These are phyloP conservation scores for Kuraishia cidri DNA, from an alignment of 805 yeast species.

Conservation along the genomic window DNA sequence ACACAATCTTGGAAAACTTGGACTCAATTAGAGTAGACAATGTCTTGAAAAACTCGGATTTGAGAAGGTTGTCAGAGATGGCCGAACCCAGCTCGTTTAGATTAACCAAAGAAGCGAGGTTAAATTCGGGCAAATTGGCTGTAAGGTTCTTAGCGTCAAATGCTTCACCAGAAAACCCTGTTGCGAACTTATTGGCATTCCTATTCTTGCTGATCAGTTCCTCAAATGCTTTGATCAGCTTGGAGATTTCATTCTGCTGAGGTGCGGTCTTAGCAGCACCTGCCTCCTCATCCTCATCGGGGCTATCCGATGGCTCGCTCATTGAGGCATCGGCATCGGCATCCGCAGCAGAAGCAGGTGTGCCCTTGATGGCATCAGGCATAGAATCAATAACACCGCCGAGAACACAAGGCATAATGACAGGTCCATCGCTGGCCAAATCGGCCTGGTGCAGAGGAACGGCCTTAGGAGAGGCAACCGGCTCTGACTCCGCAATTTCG, in stretches of 20 bases:
- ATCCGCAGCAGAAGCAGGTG: background rate
- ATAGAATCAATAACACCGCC: background rate
- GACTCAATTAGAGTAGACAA: constrained; percentile 10
- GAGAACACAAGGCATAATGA: too few relatives aligned
- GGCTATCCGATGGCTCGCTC: background rate
- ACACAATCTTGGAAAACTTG: constrained; percentile 10
- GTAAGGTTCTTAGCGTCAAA: background rate
- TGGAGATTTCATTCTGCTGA: constrained; percentile 3
- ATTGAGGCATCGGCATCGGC: background rate
- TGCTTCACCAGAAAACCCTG: background rate
- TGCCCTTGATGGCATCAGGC: background rate
- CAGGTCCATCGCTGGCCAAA: background rate
- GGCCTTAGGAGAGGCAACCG: too few relatives aligned
- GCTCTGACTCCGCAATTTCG: constrained; percentile 1
- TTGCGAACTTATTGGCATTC: background rate
- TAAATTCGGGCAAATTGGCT: background rate
- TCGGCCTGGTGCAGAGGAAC: constrained; percentile 1
- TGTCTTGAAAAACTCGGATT: constrained; percentile 11
- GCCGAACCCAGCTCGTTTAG: constrained; percentile 9
- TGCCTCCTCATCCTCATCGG: constrained; percentile 1
- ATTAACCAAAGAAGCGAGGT: constrained; percentile 1
- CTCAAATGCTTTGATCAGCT: constrained; percentile 5
- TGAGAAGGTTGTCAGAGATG: constrained; percentile 11
- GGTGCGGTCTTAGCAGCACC: background rate
- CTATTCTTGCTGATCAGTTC: constrained; percentile 5